A percentile compares a stretch with the other conserved stretches of the same genome.
phyloP scores from a whole-genome alignment of 768 basidiomycete genomes.

The Hortiboletus flavorubellus region DNA sequence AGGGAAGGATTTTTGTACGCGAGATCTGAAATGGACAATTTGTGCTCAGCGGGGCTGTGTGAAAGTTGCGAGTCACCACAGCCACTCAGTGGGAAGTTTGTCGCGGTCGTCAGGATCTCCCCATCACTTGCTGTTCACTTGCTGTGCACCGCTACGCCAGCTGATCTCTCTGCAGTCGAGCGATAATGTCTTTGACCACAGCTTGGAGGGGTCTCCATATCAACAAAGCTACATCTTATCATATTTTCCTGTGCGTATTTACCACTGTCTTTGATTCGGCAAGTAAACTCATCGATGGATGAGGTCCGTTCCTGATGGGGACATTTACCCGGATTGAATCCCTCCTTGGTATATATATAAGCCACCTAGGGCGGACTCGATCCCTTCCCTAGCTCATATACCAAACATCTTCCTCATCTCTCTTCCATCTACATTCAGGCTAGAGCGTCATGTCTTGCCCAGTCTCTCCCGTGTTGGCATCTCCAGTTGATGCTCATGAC shows the following conservation, averaged over 20 bases:
- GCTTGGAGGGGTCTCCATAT: conserved; percentile 12
- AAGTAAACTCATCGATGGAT: background rate
- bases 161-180: too few relatives aligned
- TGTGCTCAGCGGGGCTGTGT: too few relatives aligned
- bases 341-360: conserved; percentile 14
- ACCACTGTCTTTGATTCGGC: background rate
- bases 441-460: conserved; percentile 16
- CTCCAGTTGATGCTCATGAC: conserved; percentile 6
- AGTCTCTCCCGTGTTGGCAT: conserved; percentile 1
- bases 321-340: background rate
- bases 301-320: background rate
- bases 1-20: background rate
- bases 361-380: background rate
- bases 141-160: conserved; percentile 4
- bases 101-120: too few relatives aligned
- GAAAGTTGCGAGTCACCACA: too few relatives aligned
- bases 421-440: background rate
- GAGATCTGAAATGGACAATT: background rate
- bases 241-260: conserved; percentile 8
- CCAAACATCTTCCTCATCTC: background rate
- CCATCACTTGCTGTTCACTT: conserved; percentile 9
- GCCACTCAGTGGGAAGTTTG: too few relatives aligned
- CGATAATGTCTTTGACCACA: background rate
- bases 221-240: conserved; percentile 16
- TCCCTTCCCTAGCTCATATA: background rate